Base-by-base conservation (phyloP, 2,329 filamentous ascomycete species). In the Aureobasidium namibiae region DNA sequence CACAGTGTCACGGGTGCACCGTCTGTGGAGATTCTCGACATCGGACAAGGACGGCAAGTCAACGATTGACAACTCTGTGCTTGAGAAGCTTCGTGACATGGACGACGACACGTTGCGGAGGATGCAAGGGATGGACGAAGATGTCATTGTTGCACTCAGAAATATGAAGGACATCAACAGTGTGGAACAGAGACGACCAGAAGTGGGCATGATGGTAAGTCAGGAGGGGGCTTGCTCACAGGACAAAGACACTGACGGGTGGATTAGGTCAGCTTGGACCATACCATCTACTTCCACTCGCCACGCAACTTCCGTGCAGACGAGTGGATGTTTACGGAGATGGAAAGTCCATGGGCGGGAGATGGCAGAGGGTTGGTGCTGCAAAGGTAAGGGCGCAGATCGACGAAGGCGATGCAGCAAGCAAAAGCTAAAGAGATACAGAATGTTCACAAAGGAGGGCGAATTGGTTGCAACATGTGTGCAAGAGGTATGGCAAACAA, bases 291-390 rank as follows among this genome's bases (percentile, higher is more conserved):
- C 65, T 82, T 82, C 67, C 79, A 82, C 63, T 73, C 74, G 52
- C 77, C 77, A n/a, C 70, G 73, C 33, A 72, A 69, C 18, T 80
- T 80, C 66, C 68, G 75, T 36, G 78, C 78, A 36, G 79, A 81
- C 59, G 78, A 91, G 72, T 92, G 88, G 88, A 87, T 91, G 82
- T 84, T 90, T 65, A 82, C 80, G 21, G 88, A 92, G 76, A 89
- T 89, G 82, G 82, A 88, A 73, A 90, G 84, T 59, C 88, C 89
- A 0, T 94, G 89, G 89, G 82, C 86, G 2, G 88, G 86, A 1
- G 87, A 91, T 67, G 89, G 88, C 3, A 79, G 89, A 61, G 89
- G 88, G 0, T 78, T 92, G 18, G 89, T 92, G 41, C 82, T 81
- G 65, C 88, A 91, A 77, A 82, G 83, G 62, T 59, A 50, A 34